Percentiles rank a stretch among this genome's conserved stretches.
phyloP scores from a whole-genome alignment of 768 basidiomycete genomes.

The Vararia minispora region DNA sequence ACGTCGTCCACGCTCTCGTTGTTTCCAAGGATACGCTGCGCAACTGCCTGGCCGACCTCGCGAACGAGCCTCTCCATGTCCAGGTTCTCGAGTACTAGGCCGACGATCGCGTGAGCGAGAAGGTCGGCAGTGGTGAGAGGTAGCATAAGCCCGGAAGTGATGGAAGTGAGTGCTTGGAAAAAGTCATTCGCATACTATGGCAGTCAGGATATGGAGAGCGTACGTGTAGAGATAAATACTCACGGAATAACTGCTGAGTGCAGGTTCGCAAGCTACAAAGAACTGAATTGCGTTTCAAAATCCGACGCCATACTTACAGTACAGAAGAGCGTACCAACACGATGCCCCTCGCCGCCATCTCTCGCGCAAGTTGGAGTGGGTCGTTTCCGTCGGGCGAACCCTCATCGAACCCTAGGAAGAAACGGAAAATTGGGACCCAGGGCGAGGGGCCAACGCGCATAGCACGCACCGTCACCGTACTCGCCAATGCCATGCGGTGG shows the following conservation, averaged over 20 bases:
- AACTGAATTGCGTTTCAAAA: slow-evolving; percentile 41
- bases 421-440: slow-evolving; percentile 12
- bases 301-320: slow-evolving; percentile 5
- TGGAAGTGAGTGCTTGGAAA: slow-evolving; percentile 83
- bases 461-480: slow-evolving; percentile 77
- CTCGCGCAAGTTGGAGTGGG: slow-evolving; percentile 75
- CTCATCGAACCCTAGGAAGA: slow-evolving; percentile 66
- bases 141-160: slow-evolving; percentile 93
- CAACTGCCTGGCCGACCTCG: slow-evolving; percentile 91
- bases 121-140: slow-evolving; percentile 93
- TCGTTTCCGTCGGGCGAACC: slow-evolving; percentile 93
- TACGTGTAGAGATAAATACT: slow-evolving; percentile 20
- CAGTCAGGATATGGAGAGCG: slow-evolving; percentile 10
- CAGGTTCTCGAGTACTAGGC: slow-evolving; percentile 92
- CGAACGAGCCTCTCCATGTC: slow-evolving; percentile 96
- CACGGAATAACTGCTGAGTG: slow-evolving; percentile 84
- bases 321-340: slow-evolving; percentile 50
- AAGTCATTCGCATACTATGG: slow-evolving; percentile 83
- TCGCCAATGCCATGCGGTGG: slow-evolving; percentile 97
- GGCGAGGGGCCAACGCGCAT: slow-evolving; percentile 5
- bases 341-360: slow-evolving; percentile 86
- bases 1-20: slow-evolving; percentile 97
- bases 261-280: slow-evolving; percentile 98
- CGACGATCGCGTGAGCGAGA: slow-evolving; percentile 91
- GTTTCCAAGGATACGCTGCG: slow-evolving; percentile 82